Base-by-base conservation (phyloP, 805 yeast genomes). In the Grigorovia yakushimaensis region DNA sequence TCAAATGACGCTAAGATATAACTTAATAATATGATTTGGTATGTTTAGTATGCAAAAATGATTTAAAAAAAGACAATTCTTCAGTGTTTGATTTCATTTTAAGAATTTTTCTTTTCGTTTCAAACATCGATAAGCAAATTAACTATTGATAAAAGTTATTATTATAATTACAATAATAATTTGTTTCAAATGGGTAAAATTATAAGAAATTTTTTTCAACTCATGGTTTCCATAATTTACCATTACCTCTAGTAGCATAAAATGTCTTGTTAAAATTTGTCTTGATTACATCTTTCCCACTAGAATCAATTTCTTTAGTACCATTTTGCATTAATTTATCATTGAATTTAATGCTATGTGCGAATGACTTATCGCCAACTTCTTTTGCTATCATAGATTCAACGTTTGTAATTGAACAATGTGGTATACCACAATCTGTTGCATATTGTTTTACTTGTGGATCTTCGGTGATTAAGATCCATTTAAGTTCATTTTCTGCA, bases 391-490 rank as follows among this genome's bases (percentile, higher is more conserved):
- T 24, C 7, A 56, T 55, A 4, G 59, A 49, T 45, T 62, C 67
- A 3, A 60, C 60, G 23, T 57, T 56, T 4, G 61, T 61, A 13
- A 60, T 47, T 1, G 68, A 60, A 42, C 48, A 80, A 64, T 54
- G 73, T 68, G 62, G 78, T 52, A 53, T 80, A 72, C 43, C 71
- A 69, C 54, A 83, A 59, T n/a, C 79, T 73, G 55, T 69, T 72
- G 60, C 84, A 66, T 50, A 65, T 61, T 43, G 76, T 67, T 87
- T 85, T 73, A 40, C 73, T 69, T 47, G 68, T 2, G 71, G 57
- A 54, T 81, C 86, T 58, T 83, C 91, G 5, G 86, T 74, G 5
- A 82, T 70, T 21, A 82, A 61, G 21, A 68, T 66, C 88, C 88
- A 83, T 35, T 70, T 62, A 15, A 33, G 6, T 9, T 15, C 19